Conservation (phyloP, 75 land plant genomes). For the Isoetes taiwanensis region DNA sequence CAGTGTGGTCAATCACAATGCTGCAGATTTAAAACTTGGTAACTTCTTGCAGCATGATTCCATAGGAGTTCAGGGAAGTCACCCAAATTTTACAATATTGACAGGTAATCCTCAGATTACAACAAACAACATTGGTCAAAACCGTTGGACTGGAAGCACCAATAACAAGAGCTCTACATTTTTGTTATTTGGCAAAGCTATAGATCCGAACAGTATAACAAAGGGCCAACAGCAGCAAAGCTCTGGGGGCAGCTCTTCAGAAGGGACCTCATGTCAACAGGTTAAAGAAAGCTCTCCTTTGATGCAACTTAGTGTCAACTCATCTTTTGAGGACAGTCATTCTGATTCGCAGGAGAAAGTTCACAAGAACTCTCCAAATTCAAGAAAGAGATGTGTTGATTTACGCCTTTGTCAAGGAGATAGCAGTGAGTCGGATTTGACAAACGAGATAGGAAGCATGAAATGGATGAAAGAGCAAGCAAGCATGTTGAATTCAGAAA, state of each 20-base stretch:
- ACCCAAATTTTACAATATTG: conserved; percentile 35
- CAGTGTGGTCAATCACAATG: background rate
- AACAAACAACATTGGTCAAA: background rate
- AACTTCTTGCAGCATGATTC: background rate
- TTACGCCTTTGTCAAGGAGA: no score
- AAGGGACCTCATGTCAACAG: conserved; percentile 23
- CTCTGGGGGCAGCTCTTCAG: conserved; percentile 22
- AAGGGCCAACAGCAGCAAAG: conserved; percentile 22
- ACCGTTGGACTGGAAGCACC: conserved; percentile 7
- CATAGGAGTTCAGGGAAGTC: conserved; percentile 7
- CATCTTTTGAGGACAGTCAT: conserved; percentile 34
- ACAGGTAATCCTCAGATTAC: no score
- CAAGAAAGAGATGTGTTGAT: no score
- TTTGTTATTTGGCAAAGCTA: conserved; percentile 70
- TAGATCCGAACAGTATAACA: conserved; percentile 32
- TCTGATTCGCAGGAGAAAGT: conserved; percentile 20
- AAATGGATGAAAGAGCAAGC: conserved; percentile 23
- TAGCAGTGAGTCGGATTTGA: no score
- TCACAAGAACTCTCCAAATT: background rate
- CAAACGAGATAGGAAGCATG: conserved; percentile 21
- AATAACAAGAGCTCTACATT: conserved; percentile 32
- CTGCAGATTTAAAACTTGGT: conserved; percentile 18
- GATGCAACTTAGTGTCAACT: conserved; percentile 17
- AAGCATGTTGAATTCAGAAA: background rate
- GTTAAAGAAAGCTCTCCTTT: conserved; percentile 9